Evolutionary conservation across 768 basidiomycete species (phyloP).

Genomic region (Chalciporus piperatus): DNA sequence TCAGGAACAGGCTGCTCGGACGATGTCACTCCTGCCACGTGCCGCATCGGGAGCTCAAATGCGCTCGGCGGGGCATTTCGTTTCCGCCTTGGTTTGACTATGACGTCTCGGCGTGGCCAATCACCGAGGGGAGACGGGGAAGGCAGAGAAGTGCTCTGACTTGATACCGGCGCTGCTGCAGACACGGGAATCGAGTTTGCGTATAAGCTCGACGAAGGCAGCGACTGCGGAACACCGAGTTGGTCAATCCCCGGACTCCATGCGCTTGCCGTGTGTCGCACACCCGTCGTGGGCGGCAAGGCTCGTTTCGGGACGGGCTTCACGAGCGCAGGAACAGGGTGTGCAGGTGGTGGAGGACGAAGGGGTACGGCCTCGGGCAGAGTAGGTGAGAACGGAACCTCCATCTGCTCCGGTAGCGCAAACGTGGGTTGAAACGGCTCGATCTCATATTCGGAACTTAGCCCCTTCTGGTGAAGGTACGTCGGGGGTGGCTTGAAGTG

Average conservation of each 20-base stretch:
- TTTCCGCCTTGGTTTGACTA: slow-evolving; percentile 12
- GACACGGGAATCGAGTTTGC: slow-evolving; percentile 27
- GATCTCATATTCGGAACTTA: slow-evolving; percentile 44
- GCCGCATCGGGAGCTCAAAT: slow-evolving; percentile 22
- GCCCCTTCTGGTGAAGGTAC: slow-evolving; percentile 36
- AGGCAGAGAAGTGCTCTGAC: slow-evolving; percentile 16
- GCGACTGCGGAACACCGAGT: slow-evolving; percentile 7
- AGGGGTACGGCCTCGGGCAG: slow-evolving; percentile 27
- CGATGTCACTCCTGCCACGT: not conserved
- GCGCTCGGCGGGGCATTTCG: slow-evolving; percentile 14
- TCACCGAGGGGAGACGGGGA: slow-evolving; percentile 48
- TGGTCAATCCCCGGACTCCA: slow-evolving; percentile 11
- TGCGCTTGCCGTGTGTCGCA: not conserved
- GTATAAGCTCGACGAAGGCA: slow-evolving; percentile 32
- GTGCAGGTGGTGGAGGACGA: slow-evolving; percentile 19
- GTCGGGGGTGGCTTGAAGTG: slow-evolving; percentile 32
- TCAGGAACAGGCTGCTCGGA: slow-evolving; percentile 5
- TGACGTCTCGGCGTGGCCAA: slow-evolving; percentile 50
- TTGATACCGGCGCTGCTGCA: slow-evolving; percentile 2
- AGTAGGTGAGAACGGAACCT: slow-evolving; percentile 5
- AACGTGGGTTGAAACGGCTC: slow-evolving; percentile 41
- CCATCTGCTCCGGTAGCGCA: slow-evolving; percentile 21
- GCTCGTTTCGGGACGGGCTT: slow-evolving; percentile 13
- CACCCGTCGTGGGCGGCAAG: not conserved
- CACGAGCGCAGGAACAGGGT: slow-evolving; percentile 12